Conservation (phyloP, 75 land plant species). For the Pinus taeda region DNA sequence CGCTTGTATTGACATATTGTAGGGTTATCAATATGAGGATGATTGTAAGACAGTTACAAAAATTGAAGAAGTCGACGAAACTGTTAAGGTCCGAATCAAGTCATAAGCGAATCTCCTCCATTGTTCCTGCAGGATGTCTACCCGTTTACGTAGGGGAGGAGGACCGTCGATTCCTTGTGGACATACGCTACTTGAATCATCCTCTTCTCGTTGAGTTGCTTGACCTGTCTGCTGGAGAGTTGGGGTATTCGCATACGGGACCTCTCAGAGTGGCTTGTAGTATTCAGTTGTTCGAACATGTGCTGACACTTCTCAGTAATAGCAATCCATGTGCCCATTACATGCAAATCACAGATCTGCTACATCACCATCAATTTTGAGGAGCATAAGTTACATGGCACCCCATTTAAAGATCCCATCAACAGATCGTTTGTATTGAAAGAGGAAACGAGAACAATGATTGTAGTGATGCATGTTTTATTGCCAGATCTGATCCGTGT, state of each 20-base stretch:
- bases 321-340: slow-evolving; percentile 16
- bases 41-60: neutral
- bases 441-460: no score
- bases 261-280: slow-evolving; percentile 34
- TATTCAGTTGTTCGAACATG: slow-evolving; percentile 17
- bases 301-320: slow-evolving; percentile 12
- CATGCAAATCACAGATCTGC: slow-evolving; percentile 16
- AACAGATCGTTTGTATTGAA: no score
- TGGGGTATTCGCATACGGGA: slow-evolving; percentile 42
- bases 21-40: no score
- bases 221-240: slow-evolving; percentile 30
- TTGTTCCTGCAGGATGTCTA: slow-evolving; percentile 25
- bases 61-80: neutral
- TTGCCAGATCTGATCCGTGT: no score
- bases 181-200: slow-evolving; percentile 33
- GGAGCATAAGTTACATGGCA: no score
- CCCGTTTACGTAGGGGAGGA: slow-evolving; percentile 34
- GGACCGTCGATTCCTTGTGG: slow-evolving; percentile 25
- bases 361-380: neutral
- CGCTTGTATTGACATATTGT: no score
- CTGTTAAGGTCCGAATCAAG: neutral
- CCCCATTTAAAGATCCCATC: no score
- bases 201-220: slow-evolving; percentile 32
- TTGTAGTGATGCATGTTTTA: no score
- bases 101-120: neutral